Evolutionary conservation across 148 eudicot species (phyloP).

Genomic region (Camellia lanceoleosa): DNA sequence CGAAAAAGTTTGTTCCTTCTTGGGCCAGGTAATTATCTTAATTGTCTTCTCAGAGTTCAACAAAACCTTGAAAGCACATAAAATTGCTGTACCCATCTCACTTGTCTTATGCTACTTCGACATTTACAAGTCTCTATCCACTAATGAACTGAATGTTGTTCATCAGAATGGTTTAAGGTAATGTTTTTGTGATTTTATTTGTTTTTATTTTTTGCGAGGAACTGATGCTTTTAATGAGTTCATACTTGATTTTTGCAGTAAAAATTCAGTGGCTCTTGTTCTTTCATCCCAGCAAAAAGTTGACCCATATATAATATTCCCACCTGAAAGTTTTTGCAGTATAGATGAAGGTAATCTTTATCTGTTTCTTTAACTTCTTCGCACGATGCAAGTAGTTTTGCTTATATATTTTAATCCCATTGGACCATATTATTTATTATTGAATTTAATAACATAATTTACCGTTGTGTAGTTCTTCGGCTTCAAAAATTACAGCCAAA

Average conservation of each 20-base stretch:
- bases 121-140: neutral
- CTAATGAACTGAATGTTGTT: neutral
- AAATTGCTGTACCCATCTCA: neutral
- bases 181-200: neutral
- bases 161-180: neutral
- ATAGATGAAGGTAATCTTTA: constrained; percentile 64
- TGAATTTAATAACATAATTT: constrained; percentile 17
- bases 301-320: constrained; percentile 64
- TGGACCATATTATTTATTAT: neutral
- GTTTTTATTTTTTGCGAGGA: neutral
- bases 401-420: neutral
- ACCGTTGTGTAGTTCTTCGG: constrained; percentile 48
- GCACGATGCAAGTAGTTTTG: neutral
- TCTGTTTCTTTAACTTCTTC: neutral
- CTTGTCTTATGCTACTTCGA: neutral
- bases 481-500: constrained; percentile 48
- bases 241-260: constrained; percentile 50
- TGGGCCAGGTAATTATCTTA: constrained; percentile 80
- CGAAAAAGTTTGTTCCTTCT: constrained; percentile 67
- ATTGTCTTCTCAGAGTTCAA: constrained; percentile 7
- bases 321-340: constrained; percentile 66
- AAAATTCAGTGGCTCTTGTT: constrained; percentile 49
- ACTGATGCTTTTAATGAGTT: neutral
- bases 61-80: neutral
- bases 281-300: constrained; percentile 47